Base-by-base conservation (phyloP, 2,329 filamentous ascomycete genomes). In the Botrytis galanthina region DNA sequence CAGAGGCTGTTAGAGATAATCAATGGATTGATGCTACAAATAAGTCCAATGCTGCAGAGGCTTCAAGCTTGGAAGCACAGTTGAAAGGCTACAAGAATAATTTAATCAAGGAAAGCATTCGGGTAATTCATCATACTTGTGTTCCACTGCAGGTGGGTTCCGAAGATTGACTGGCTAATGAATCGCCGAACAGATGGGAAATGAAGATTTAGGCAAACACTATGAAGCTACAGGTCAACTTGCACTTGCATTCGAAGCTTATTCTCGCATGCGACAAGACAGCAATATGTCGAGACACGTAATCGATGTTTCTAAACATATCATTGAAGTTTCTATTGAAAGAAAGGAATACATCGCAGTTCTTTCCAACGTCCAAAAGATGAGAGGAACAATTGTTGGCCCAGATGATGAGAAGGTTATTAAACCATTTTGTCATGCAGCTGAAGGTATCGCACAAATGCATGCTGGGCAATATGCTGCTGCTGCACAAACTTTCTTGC, bases 1-100 rank as follows among this genome's bases (percentile, higher is more conserved):
- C 89, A 0, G 90, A 95, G 75, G 90, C 92, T 3, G 80, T 83
- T 2, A 85, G 86, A 72, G 94, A 98, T 79, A 84, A 86, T 35
- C 84, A 84, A n/a, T 98, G 95, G 95, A 87, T 92, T n/a, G 87
- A 91, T 12, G 85, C 84, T 73, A 91, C 88, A 54, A 88, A 90
- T 35, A 89, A 88, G 75, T 84, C 87, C 70, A 93, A 95, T 78
- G 88, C 89, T 77, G 83, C 85, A 2, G 92, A 97, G 82, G 91
- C 91, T 0, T 86, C 89, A 72, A 89, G 92, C n/a, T 85, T 98
- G 72, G 94, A 98, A 80, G 85, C 88, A 26, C 94, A 98, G 82
- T 86, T 99, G 32, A 95, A 94, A 82, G 92, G 91, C 1, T 98
- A 98, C 83, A 97, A 96, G 83, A 97, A 98, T 81, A 99, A 98